Conservation (phyloP, 768 basidiomycete genomes). For the Naganishia vaughanmartiniae region DNA sequence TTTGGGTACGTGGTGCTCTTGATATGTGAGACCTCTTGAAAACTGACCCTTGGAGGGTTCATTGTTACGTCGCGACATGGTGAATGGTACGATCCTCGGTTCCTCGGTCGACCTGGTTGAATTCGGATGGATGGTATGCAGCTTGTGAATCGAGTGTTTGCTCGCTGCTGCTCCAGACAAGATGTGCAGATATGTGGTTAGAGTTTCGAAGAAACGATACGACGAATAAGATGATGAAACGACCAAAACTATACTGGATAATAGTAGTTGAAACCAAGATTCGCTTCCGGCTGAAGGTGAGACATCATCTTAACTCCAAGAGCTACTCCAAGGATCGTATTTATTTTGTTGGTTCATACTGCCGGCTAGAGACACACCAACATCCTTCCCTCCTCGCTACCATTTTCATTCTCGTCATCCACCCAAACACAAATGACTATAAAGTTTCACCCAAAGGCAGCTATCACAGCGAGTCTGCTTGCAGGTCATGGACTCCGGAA, state of each 20-base stretch:
- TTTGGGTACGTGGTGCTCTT: conserved; percentile 21
- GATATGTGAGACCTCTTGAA: conserved; percentile 18
- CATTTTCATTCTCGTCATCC: not conserved
- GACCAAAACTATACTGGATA: too few species aligned
- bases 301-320: too few species aligned
- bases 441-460: conserved; percentile 29
- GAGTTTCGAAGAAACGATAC: too few species aligned
- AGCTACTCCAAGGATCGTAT: too few species aligned
- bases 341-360: too few species aligned
- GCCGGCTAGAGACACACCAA: too few species aligned
- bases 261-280: too few species aligned
- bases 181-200: too few species aligned
- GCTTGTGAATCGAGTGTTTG: too few species aligned
- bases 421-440: not conserved
- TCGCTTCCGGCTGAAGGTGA: not conserved
- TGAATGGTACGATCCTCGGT: not conserved
- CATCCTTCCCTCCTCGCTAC: too few species aligned
- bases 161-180: too few species aligned
- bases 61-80: conserved; percentile 20
- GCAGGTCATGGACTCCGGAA: conserved; percentile 69
- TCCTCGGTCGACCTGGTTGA: not conserved
- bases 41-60: conserved; percentile 21
- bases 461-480: conserved; percentile 53
- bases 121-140: not conserved
- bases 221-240: too few species aligned